These are phyloP conservation scores for Tillandsia fasciculata DNA, from an alignment of 176 grass and related monocot genomes.

Conservation along the genomic window DNA sequence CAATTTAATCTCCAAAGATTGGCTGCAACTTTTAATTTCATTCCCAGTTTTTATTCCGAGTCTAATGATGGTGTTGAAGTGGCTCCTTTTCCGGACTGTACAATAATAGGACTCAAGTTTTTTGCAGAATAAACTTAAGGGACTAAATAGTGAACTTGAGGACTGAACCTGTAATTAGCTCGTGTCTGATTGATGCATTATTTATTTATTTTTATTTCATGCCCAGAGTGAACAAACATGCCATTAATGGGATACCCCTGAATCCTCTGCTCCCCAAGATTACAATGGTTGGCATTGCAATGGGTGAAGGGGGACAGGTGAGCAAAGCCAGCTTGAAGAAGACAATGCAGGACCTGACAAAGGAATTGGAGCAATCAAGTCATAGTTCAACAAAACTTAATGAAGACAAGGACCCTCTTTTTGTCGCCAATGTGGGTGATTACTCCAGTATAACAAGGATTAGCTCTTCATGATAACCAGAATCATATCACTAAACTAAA, in stretches of 20 bases:
- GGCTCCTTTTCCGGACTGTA: no score
- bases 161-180: no score
- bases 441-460: conserved; percentile 68
- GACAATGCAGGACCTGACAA: conserved; percentile 75
- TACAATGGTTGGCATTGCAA: conserved; percentile 87
- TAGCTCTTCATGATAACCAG: conserved; percentile 21
- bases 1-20: no score
- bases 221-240: conserved; percentile 21
- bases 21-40: no score
- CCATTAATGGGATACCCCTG: conserved; percentile 22
- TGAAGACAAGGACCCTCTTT: conserved; percentile 74
- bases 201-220: conserved; percentile 11
- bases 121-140: no score
- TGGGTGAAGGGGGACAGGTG: conserved; percentile 63
- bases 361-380: conserved; percentile 65
- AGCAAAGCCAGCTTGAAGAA: conserved; percentile 73
- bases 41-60: no score
- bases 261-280: conserved; percentile 86
- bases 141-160: no score
- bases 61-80: no score
- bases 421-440: conserved; percentile 88
- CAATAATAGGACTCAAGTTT: no score
- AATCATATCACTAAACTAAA: background rate
- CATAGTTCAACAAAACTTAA: conserved; percentile 30
- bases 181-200: background rate